Evolutionary conservation across 2,329 filamentous ascomycete genomes (phyloP).

Genomic region (Verticillium zaregamsianum): DNA sequence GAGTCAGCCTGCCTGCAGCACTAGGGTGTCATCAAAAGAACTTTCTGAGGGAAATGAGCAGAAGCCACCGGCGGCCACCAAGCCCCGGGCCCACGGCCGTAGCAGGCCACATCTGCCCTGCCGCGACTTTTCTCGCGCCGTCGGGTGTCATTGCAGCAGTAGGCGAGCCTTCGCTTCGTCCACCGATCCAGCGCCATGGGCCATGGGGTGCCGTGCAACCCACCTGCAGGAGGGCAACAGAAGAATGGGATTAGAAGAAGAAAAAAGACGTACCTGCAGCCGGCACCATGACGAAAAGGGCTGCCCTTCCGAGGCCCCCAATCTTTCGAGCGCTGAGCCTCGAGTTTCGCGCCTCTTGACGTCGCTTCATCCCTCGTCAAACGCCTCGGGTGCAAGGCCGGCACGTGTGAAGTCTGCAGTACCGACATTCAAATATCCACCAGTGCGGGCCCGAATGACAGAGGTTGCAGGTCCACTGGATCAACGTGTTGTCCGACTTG

Average conservation of each 20-base stretch:
- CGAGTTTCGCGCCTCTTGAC: background rate
- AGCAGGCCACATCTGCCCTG: background rate
- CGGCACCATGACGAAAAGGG: background rate
- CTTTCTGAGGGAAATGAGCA: background rate
- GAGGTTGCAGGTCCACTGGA: constrained; percentile 62
- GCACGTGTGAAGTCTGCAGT: constrained; percentile 65
- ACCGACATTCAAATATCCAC: constrained; percentile 66
- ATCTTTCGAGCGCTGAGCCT: constrained; percentile 1
- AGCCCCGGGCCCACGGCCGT: background rate
- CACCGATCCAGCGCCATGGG: background rate
- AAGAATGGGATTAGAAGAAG: background rate
- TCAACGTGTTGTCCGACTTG: constrained; percentile 61
- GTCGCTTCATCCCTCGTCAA: constrained; percentile 16
- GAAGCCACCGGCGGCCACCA: background rate
- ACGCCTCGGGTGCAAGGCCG: constrained; percentile 43
- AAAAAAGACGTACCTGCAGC: constrained; percentile 6
- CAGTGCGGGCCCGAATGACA: constrained; percentile 63
- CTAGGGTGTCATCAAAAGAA: background rate
- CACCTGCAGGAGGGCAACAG: background rate
- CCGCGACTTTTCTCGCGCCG: background rate
- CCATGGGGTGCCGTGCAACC: background rate
- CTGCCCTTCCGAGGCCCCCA: constrained; percentile 6
- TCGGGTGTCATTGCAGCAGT: background rate
- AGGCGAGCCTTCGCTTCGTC: background rate
- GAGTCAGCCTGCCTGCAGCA: background rate